Evolutionary conservation across 1,284 basidiomycete genomes (phyloP), one percentile per base, ranked within the genome.

Genomic region (Grifola frondosa): DNA sequence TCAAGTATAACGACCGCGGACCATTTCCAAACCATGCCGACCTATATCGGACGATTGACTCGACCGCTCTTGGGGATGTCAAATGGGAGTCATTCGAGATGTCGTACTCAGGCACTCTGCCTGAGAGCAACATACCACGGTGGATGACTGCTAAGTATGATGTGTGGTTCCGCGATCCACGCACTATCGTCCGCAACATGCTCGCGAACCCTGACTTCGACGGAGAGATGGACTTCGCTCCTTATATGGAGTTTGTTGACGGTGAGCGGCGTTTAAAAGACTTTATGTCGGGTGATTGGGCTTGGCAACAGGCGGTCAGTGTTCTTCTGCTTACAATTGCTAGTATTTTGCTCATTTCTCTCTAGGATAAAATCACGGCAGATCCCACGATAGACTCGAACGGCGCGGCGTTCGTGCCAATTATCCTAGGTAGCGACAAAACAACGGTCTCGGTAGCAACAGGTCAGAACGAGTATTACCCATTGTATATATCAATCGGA

Each of bases 371-470:
- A 3, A 48, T 56, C 12, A 44, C 44, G 0, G 21, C 26, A 2
- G 44, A 56, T 30, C 34, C 47, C 5, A 12, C 23, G 0, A 53
- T n/a, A 28, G 0, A 47, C 34, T 0, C 40, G 0, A 42, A 53
- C 24, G 53, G 51, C 6, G 15, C 52, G 0, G 50, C 48, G 40
- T 42, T 60, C 10, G 26, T 34, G 1, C 46, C 57, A 1, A 29
- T 53, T 20, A 43, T 58, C 11, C 40, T 50, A 0, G 58, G 55
- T 2, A 49, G 44, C 15, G 53, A 60, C 38, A 58, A 58, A 41
- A 60, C 55, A 0, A 57, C 53, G 1, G 53, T 56, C 0, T 59
- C 58, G 1, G 58, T 58, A 1, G 54, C 44, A 0, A 60, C 58
- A 1, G 54, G 58, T 2, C 36, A 59, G 5, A 48, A 49, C 6